Base-by-base conservation (phyloP, 148 eudicot genomes). In the Vaccinium myrtillus region DNA sequence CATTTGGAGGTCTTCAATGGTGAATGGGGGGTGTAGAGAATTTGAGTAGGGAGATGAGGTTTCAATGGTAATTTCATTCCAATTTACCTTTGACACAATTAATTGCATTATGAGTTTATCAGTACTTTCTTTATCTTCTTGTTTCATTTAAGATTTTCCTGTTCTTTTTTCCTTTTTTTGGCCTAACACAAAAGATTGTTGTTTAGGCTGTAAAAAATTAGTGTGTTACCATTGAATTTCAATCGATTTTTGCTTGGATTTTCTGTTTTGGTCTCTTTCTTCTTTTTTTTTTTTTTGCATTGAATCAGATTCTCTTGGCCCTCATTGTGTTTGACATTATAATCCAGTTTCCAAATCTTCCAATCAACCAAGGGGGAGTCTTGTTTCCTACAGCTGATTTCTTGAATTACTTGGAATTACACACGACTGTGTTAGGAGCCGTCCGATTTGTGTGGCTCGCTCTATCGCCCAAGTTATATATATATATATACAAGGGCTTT, bases 301-400 rank as follows among this genome's bases (percentile, higher is more conserved):
- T 11, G 6, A 67, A 67, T 25, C 73, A 67, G 18, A 69, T 69
- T 4, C 13, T 27, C 78, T 82, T 80, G 76, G 53, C 15, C 49
- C 54, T 53, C 77, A 21, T 53, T 84, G 53, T 78, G 32, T 32
- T 65, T 48, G 15, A 71, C 78, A 82, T 61, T 80, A 36, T 10
- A 80, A 80, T 27, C 23, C 51, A 0, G 49, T 79, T 4, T 48
- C 14, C 12, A 19, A 79, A 79, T 32, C 36, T 8, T 18, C 13
- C 39, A 30, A 27, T 19, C 27, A 8, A 75, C 21, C 75, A 71
- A 74, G 51, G 23, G 23, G 51, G 7, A 74, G 48, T 76, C 48
- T 76, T 73, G 54, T 36, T 73, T 48, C 18, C 55, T 76, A 54
- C n/a, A 39, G 9, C 23, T 19, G 23, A 9, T 76, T 48, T 76